Evolutionary conservation across 345 rosid species (phyloP).

Genomic region (Rhodamnia rubescens): DNA sequence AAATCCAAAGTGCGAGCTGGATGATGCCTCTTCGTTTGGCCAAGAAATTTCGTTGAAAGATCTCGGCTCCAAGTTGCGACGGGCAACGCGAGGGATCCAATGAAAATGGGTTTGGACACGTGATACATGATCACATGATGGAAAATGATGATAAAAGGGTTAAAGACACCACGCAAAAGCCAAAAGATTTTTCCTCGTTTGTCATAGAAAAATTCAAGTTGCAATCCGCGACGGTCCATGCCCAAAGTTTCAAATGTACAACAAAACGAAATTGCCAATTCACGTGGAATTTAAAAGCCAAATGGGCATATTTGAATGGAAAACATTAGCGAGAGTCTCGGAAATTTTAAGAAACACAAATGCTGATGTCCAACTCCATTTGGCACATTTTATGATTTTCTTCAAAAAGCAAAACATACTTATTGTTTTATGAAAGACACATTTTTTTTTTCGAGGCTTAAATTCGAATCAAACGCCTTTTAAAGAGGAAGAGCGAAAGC

Average conservation of each 20-base stretch:
- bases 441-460: not conserved
- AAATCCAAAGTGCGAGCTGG: not conserved
- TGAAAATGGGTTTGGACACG: not conserved
- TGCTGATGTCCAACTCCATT: not conserved
- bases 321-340: not conserved
- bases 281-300: not conserved
- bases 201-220: not conserved
- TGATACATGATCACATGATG: not conserved
- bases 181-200: not conserved
- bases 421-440: not conserved
- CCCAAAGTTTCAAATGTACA: not conserved
- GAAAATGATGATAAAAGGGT: not conserved
- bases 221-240: not conserved
- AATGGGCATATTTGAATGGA: not conserved
- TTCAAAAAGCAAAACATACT: not conserved
- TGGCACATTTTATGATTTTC: too few species aligned
- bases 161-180: not conserved
- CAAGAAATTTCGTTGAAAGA: not conserved
- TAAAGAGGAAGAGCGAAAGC: not conserved
- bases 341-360: not conserved
- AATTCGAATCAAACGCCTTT: not conserved
- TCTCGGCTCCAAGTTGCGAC: not conserved
- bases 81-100: not conserved
- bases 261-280: not conserved
- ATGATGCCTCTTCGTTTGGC: not conserved